Conservation (phyloP, 805 yeast species). For the Wickerhamomyces hampshirensis region DNA sequence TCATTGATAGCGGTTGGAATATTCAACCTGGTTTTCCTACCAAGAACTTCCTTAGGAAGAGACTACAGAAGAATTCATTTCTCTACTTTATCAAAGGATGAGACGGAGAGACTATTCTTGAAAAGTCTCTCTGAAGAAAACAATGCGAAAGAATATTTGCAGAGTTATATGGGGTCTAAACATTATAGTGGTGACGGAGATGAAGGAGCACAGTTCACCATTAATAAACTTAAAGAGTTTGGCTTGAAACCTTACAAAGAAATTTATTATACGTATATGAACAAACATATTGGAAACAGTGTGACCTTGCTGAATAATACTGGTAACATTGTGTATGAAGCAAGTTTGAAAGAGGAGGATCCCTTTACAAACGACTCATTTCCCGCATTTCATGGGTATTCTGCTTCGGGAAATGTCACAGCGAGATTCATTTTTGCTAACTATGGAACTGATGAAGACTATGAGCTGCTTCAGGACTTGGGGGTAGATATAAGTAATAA, state of each 20-base stretch:
- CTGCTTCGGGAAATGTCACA: conserved; percentile 57
- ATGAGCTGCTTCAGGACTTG: conserved; percentile 32
- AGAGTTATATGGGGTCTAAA: conserved; percentile 14
- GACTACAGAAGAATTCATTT: conserved; percentile 77
- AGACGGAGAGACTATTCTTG: conserved; percentile 60
- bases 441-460: conserved; percentile 56
- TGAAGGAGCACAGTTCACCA: conserved; percentile 44
- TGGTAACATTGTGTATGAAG: conserved; percentile 37
- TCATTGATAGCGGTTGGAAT: conserved; percentile 21
- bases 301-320: conserved; percentile 32
- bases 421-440: conserved; percentile 54
- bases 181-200: conserved; percentile 27
- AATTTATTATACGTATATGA: conserved; percentile 52
- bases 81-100: conserved; percentile 58
- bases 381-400: conserved; percentile 59
- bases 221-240: conserved; percentile 41
- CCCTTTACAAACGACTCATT: conserved; percentile 42
- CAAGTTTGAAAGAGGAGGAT: conserved; percentile 43
- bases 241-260: conserved; percentile 49
- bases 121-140: conserved; percentile 32
- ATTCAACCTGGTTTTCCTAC: conserved; percentile 69
- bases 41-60: conserved; percentile 76
- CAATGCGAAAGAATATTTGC: conserved; percentile 27
- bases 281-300: conserved; percentile 43
- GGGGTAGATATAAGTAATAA: conserved; percentile 46